Conservation (phyloP, 2,329 filamentous ascomycete species). For the Epichloe scottii region DNA sequence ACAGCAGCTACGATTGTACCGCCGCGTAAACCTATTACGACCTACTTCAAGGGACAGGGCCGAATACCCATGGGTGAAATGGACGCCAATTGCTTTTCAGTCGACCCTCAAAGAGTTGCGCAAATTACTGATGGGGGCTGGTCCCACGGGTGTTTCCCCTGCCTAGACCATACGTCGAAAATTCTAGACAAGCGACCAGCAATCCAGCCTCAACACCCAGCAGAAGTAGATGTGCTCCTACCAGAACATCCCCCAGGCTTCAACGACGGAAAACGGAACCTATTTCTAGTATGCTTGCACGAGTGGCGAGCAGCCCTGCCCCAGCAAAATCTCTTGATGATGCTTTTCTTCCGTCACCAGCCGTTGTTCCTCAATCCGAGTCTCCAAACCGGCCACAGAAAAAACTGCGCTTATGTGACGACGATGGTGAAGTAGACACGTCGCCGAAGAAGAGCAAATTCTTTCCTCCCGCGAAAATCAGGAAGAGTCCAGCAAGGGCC, state of each 20-base stretch:
- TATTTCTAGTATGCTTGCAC: slow-evolving; percentile 29
- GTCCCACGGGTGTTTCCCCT: slow-evolving; percentile 46
- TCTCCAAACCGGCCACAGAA: slow-evolving; percentile 34
- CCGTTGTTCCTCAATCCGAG: slow-evolving; percentile 11
- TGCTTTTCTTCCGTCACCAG: slow-evolving; percentile 5
- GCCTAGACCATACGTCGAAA: slow-evolving; percentile 42
- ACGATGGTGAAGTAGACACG: slow-evolving; percentile 21
- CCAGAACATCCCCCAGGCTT: slow-evolving; percentile 25
- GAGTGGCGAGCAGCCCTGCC: slow-evolving; percentile 12
- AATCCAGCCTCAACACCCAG: slow-evolving; percentile 5
- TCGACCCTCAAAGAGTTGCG: slow-evolving; percentile 36
- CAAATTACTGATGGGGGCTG: slow-evolving; percentile 35
- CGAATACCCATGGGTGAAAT: slow-evolving; percentile 49
- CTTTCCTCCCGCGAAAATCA: slow-evolving; percentile 27
- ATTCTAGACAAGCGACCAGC: slow-evolving; percentile 12
- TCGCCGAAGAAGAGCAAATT: slow-evolving; percentile 40
- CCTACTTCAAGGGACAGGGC: slow-evolving; percentile 37
- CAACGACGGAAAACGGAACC: slow-evolving; percentile 42
- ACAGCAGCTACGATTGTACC: slow-evolving; percentile 14
- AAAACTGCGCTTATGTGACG: slow-evolving; percentile 42
- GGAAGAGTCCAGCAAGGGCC: slow-evolving; percentile 14
- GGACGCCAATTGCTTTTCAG: slow-evolving; percentile 47
- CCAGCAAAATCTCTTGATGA: slow-evolving; percentile 8
- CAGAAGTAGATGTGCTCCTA: slow-evolving; percentile 9
- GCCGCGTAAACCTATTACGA: slow-evolving; percentile 36